phyloP scores from a whole-genome alignment of 2,329 filamentous ascomycete genomes.

The Chalaropsis thielavioides region DNA sequence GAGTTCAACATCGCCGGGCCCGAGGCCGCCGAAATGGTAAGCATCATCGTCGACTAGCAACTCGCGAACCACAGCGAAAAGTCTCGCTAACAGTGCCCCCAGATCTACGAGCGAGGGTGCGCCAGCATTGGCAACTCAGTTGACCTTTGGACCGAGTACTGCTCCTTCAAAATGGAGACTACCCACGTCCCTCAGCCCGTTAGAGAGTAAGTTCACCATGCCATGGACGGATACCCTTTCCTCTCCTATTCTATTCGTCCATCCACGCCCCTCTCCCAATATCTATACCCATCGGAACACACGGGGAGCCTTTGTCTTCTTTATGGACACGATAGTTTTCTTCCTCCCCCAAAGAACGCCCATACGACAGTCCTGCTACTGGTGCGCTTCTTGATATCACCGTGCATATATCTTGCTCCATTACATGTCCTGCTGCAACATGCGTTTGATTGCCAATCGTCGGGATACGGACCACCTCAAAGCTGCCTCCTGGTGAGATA shows the following conservation, averaged over 20 bases:
- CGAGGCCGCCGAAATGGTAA: conserved; percentile 90
- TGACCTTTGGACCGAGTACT: conserved; percentile 95
- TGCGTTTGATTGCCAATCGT: conserved; percentile 22
- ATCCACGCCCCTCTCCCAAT: conserved; percentile 18
- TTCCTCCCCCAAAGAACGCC: conserved; percentile 21
- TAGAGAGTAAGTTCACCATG: conserved; percentile 86
- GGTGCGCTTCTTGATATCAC: background rate
- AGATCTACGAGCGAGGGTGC: conserved; percentile 92
- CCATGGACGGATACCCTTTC: conserved; percentile 34
- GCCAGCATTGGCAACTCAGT: conserved; percentile 87
- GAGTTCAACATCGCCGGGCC: conserved; percentile 96
- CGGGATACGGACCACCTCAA: conserved; percentile 27
- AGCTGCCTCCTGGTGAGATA: conserved; percentile 52
- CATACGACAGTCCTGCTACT: background rate
- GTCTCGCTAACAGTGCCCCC: conserved; percentile 7
- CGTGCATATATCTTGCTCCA: background rate
- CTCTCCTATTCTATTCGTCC: conserved; percentile 28
- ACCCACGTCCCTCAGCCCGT: conserved; percentile 88
- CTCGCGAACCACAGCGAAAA: background rate
- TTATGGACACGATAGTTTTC: conserved; percentile 31
- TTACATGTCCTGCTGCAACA: background rate
- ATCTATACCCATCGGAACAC: conserved; percentile 24
- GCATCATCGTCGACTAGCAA: background rate
- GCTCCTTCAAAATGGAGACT: conserved; percentile 93
- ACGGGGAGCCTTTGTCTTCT: conserved; percentile 19